phyloP scores from a whole-genome alignment of 2,329 filamentous ascomycete genomes.

The Phialocephala subalpina region DNA sequence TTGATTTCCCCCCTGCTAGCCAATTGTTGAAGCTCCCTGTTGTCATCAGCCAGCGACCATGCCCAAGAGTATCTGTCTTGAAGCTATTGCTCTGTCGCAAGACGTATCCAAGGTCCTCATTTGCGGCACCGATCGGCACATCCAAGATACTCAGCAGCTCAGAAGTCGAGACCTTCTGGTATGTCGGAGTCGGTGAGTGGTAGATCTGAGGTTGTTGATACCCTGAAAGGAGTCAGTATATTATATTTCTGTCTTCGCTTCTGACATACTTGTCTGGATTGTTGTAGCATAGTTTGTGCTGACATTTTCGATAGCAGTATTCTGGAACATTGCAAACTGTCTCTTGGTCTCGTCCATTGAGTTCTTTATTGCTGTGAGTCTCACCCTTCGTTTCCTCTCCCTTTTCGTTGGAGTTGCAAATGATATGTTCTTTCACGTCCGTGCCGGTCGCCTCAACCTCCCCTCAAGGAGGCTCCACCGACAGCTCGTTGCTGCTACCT shows the following conservation, averaged over 20 bases:
- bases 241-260: background rate
- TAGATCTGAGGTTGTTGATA: background rate
- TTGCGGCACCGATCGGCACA: background rate
- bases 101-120: background rate
- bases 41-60: background rate
- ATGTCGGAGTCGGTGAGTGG: background rate
- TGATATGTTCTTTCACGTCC: background rate
- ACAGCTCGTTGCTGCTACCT: too few species aligned
- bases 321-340: background rate
- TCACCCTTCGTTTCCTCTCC: background rate
- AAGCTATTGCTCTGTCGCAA: background rate
- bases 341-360: background rate
- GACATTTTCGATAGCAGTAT: background rate
- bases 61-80: conserved; percentile 3
- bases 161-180: background rate
- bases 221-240: background rate
- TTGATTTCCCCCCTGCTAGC: background rate
- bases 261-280: background rate
- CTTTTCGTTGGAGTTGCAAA: background rate
- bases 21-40: background rate
- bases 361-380: background rate
- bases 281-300: background rate
- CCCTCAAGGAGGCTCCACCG: too few species aligned
- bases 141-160: background rate
- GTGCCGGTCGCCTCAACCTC: too few species aligned